These are phyloP conservation scores for Phytopythium helicoides DNA, from an alignment of 352 stramenopile genomes.

Conservation along the genomic window DNA sequence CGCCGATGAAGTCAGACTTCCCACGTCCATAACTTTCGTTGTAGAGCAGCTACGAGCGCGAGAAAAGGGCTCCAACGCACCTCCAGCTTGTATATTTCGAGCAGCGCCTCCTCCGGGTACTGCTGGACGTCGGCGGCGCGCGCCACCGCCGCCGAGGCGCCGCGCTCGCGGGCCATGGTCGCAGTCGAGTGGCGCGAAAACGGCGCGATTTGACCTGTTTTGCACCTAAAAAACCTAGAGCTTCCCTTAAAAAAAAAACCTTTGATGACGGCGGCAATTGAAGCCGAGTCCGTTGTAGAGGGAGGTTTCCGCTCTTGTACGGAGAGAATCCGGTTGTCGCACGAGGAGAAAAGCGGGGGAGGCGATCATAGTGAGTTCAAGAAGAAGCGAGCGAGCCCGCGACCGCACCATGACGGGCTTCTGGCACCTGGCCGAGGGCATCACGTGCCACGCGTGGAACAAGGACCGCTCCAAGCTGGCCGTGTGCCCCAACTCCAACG, in stretches of 20 bases:
- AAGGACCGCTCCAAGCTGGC: constrained; percentile 87
- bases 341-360: constrained; percentile 14
- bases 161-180: no score
- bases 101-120: constrained; percentile 48
- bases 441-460: constrained; percentile 93
- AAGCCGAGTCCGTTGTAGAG: constrained; percentile 32
- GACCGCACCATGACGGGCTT: constrained; percentile 22
- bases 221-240: background rate
- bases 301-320: constrained; percentile 16
- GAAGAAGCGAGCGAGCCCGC: constrained; percentile 41
- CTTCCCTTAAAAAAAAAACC: background rate
- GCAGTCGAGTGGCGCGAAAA: no score
- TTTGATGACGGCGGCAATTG: constrained; percentile 15
- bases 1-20: no score
- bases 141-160: constrained; percentile 10
- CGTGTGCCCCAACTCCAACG: constrained; percentile 91
- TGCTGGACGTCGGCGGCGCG: constrained; percentile 1
- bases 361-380: constrained; percentile 3
- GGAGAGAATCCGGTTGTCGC: constrained; percentile 19
- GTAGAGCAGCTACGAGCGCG: background rate
- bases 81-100: constrained; percentile 64
- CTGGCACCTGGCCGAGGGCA: constrained; percentile 78
- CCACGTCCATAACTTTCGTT: no score
- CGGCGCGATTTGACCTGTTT: no score
- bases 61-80: constrained; percentile 21